phyloP scores from a whole-genome alignment of 1,139 yeast species.

The Maudiozyma humilis region DNA sequence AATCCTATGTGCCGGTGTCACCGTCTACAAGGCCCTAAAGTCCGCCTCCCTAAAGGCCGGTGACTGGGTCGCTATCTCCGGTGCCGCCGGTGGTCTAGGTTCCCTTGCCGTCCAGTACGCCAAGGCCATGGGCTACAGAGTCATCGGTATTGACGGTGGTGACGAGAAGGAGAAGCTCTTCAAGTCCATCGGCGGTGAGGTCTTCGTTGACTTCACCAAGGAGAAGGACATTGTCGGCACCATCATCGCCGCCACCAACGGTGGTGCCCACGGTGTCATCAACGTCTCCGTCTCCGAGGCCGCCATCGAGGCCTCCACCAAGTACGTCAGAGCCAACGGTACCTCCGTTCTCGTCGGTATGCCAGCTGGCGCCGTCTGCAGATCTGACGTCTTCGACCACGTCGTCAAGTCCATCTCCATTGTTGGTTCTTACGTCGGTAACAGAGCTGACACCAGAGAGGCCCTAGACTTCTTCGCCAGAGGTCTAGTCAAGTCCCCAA shows the following conservation, averaged over 20 bases:
- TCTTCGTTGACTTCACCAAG: conserved; percentile 54
- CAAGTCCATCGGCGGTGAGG: conserved; percentile 59
- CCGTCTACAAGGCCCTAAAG: conserved; percentile 76
- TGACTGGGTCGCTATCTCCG: conserved; percentile 72
- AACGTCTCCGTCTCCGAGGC: conserved; percentile 72
- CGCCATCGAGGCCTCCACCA: conserved; percentile 62
- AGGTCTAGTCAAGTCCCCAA: conserved; percentile 56
- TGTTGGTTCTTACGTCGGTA: conserved; percentile 61
- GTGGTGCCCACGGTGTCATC: conserved; percentile 73
- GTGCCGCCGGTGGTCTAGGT: conserved; percentile 85
- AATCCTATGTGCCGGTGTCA: conserved; percentile 74
- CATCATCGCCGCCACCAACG: conserved; percentile 51
- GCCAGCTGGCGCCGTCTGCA: conserved; percentile 60
- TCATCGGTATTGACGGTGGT: conserved; percentile 70
- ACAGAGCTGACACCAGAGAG: conserved; percentile 64
- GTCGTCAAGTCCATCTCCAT: conserved; percentile 51
- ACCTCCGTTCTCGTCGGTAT: conserved; percentile 57
- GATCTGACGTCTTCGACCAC: conserved; percentile 49
- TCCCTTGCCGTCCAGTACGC: conserved; percentile 76
- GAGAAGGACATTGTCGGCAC: conserved; percentile 47
- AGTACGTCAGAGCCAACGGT: conserved; percentile 66
- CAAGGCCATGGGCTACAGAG: conserved; percentile 73
- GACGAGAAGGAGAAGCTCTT: conserved; percentile 51
- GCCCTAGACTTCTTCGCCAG: conserved; percentile 59
- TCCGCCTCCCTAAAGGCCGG: conserved; percentile 59